Base-by-base conservation (phyloP, 768 basidiomycete species). In the Tricholoma hemisulphureum region DNA sequence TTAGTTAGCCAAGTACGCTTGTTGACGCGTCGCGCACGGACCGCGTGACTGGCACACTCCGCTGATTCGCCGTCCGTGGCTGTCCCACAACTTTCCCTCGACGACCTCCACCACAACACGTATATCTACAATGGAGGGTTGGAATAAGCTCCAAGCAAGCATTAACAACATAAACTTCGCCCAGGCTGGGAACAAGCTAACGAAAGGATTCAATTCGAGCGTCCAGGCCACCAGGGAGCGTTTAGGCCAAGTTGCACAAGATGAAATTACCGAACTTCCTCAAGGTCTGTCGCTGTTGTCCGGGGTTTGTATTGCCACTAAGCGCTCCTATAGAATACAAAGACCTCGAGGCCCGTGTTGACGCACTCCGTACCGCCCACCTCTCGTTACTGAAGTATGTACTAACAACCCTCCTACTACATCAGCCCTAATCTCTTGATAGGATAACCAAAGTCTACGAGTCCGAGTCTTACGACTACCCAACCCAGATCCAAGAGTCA, bases 231-330 rank as follows among this genome's bases (percentile, higher is more conserved):
- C 93, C 21, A 83, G 75, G 67, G 96, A 98, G 74, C 82, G 89
- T 50, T 79, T 98, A 3, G 96, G 96, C 20, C 90, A 95, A 68
- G 84, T 96, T 57, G 83, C 92, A 3, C 82, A 89, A 5, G 93
- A 93, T 61, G 97, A 97, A 64, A 95, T 98, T 68, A 98, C 96
- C 7, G 97, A 98, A 74, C 81, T 93, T 51, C 91, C 91, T 23
- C 88, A 92, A 75, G 93, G 91, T 89, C 24, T 16, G 4, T 37
- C 37, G 1, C 32, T 32, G 20, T 18, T 49, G 7, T 46, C 24
- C n/a, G 28, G 13, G 14, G 2, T 24, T 16, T 14, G n/a, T 34
- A 16, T 11, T 14, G 2, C 35, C 2, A 11, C 53, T 28, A 14
- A 41, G 9, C 29, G 21, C 11, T 35, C 14, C 18, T 60, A n/a